Base-by-base conservation (phyloP, 768 basidiomycete genomes). In the Mycena vulgaris region DNA sequence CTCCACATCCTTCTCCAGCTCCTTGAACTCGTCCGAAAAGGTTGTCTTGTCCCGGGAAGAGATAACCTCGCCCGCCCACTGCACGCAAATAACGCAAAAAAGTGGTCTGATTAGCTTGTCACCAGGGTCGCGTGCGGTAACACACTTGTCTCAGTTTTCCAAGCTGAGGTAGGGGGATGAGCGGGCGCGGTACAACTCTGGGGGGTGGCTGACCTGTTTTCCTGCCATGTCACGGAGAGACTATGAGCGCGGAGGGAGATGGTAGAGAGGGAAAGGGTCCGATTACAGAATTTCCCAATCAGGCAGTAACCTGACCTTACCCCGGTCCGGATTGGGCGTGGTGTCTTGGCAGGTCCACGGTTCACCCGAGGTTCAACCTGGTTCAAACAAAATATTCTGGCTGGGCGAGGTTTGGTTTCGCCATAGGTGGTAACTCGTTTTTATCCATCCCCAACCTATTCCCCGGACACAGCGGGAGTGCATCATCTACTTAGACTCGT, bases 51-150 rank as follows among this genome's bases (percentile, higher is more conserved):
- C 94, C 71, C 92, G 89, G 28, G 92, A 88, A 45, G 93, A 91
- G 61, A 98, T 95, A 74, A 94, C 92, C 82, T 97, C 95, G 47
- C 93, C 94, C 7, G 94, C 94, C 93, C 95, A 94, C 93, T 96
- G 75, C 49, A 74, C 57, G 62, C 68, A 25, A 56, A 48, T 66
- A 25, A 71, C 56, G 69, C 48, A n/a, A 48, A 68, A 78, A 78
- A 79, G 78, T 80, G 77, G 81, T 75, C 69, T 77, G 75, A 81
- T 81, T 75, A 76, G 75, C 58, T 61, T 62, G 39, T 31, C 14
- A 40, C 62, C 39, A 57, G 63, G 66, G 21, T 39, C 66, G 31
- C 33, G 53, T 45, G 68, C 25, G 61, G 74, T 63, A 33, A 48
- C 86, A 65, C 69, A 93, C 93, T 88, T 94, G 93, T 70, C 89